A percentile compares a stretch with the other conserved stretches of the same genome.
These are phyloP conservation scores for Acanthamoeba rhysodes DNA, from an alignment of 208 protist genomes.

Conservation along the genomic window DNA sequence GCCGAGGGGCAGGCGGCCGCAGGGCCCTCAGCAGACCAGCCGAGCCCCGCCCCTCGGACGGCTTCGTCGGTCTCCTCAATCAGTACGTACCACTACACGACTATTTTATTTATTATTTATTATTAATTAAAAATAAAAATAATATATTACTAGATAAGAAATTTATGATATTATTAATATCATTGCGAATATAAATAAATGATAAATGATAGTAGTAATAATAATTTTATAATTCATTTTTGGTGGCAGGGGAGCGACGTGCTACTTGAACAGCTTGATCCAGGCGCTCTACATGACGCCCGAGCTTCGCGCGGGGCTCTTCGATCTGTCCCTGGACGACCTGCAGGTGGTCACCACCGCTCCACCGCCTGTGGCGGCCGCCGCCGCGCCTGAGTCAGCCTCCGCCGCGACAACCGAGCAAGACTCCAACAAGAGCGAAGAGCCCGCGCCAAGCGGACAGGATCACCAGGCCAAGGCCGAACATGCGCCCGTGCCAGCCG, in stretches of 20 bases:
- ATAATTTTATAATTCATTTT: no score
- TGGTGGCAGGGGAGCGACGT: constrained; percentile 80
- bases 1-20: background rate
- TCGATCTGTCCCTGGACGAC: constrained; percentile 14
- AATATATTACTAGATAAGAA: no score
- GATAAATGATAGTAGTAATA: no score
- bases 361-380: background rate
- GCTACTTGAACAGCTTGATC: constrained; percentile 85
- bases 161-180: no score
- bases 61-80: constrained; percentile 67
- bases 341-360: constrained; percentile 32
- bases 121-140: no score
- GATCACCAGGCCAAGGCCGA: background rate
- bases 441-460: background rate
- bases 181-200: no score
- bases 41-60: background rate
- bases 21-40: background rate
- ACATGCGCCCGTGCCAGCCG: background rate
- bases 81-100: background rate
- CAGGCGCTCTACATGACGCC: constrained; percentile 83
- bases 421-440: background rate
- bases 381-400: background rate
- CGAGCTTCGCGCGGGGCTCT: constrained; percentile 76
- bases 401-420: background rate
- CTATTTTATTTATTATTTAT: constrained; percentile 24